Percentiles rank a stretch among this genome's conserved stretches.
phyloP scores from a whole-genome alignment of 352 stramenopile species.

The Globisporangium lucens region DNA sequence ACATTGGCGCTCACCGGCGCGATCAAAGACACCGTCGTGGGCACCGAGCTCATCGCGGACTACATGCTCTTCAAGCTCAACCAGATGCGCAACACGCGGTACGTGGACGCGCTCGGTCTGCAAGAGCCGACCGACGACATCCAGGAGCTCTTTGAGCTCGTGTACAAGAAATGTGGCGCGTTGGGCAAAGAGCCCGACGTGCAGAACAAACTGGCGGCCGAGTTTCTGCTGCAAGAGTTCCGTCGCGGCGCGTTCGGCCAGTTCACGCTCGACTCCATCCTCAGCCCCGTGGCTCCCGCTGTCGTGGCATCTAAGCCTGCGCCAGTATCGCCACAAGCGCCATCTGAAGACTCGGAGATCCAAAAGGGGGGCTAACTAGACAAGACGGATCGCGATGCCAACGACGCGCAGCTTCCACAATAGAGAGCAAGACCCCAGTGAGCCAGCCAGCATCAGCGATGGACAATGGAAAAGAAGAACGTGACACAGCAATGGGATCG shows the following conservation, averaged over 20 bases:
- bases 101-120: conserved; percentile 73
- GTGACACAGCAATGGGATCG: not conserved
- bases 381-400: not conserved
- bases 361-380: not conserved
- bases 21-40: conserved; percentile 87
- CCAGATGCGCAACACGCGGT: conserved; percentile 69
- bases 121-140: conserved; percentile 72
- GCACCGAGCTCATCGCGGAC: conserved; percentile 83
- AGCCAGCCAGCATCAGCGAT: not conserved
- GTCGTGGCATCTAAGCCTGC: not conserved
- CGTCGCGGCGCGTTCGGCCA: conserved; percentile 73
- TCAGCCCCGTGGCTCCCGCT: not conserved
- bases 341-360: not conserved
- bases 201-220: conserved; percentile 59
- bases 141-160: conserved; percentile 50
- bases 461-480: not conserved
- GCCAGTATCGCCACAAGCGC: not conserved
- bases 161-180: conserved; percentile 68
- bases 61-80: conserved; percentile 90
- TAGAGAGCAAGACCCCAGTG: not conserved
- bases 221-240: conserved; percentile 75
- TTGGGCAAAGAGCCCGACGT: conserved; percentile 76
- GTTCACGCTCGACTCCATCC: conserved; percentile 76
- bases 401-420: not conserved
- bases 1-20: conserved; percentile 81